Base-by-base conservation (phyloP, 208 protist genomes). In the Vickermania spadyakhi region DNA sequence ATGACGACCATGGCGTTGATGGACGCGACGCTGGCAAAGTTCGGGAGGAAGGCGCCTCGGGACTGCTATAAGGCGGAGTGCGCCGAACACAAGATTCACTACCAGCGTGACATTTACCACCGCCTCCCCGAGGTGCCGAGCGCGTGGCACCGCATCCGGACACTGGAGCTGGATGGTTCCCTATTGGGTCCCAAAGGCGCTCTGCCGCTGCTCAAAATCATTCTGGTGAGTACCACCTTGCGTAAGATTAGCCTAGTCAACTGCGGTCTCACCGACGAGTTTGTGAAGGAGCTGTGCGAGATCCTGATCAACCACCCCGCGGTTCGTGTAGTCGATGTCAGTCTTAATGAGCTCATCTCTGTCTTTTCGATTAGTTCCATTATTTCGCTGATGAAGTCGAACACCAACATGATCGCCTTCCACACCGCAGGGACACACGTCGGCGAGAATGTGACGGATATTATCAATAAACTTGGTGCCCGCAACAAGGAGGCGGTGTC, bases 1-100 rank as follows among this genome's bases (percentile, higher is more conserved):
- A 92, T 92, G 84, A 92, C 84, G 13, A 92, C 79, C 0, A 76
- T 81, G 64, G 78, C 77, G 21, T 71, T 59, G 23, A 72, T 89
- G 23, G 81, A 92, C 51, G 78, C 75, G 62, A 72, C 62, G 56
- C 68, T 92, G 28, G 72, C 70, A 62, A 73, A 73, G 27, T 92
- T 92, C 68, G 72, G 84, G 31, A 68, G 84, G 23, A 88, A 86
- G 69, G 84, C 81, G 1, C 84, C 84, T 1, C 81, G 79, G 26
- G 78, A 87, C 54, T 71, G 68, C 62, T 92, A 92, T 69, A 76
- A 74, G 31, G 73, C 88, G 60, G 62, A 85, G 28, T 92, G 84
- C 62, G 81, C 81, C 31, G 84, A 92, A 42, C 73, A 81, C 36
- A 55, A 63, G 14, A 74, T 92, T 28, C 77, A 83, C 67, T 62